Percentiles rank a stretch among this genome's conserved stretches.
Conservation (phyloP, 2,329 filamentous ascomycete genomes). For the Penicillium expansum region DNA sequence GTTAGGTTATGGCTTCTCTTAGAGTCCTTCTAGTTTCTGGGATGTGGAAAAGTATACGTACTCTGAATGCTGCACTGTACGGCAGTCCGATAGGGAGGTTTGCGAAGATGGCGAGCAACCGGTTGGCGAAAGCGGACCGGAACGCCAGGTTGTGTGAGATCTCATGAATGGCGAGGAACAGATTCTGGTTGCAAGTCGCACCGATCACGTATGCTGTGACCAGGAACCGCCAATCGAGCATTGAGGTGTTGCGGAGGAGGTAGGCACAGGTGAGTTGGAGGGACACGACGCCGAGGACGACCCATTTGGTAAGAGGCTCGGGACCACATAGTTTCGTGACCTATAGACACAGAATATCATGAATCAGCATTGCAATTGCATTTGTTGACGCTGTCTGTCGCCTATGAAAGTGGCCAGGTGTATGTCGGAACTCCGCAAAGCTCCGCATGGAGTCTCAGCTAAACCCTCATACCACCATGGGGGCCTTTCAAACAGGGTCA, state of each 20-base stretch:
- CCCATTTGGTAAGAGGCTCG: slow-evolving; percentile 92
- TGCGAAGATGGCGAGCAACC: slow-evolving; percentile 84
- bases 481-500: background rate
- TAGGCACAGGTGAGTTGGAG: slow-evolving; percentile 78
- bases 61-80: slow-evolving; percentile 92
- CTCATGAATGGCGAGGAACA: slow-evolving; percentile 97
- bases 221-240: slow-evolving; percentile 83
- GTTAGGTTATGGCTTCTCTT: slow-evolving; percentile 7
- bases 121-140: slow-evolving; percentile 73
- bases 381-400: background rate
- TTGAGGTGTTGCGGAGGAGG: slow-evolving; percentile 69
- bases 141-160: slow-evolving; percentile 98
- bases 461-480: background rate
- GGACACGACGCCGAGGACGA: slow-evolving; percentile 77
- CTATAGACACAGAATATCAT: slow-evolving; percentile 46
- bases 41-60: slow-evolving; percentile 40
- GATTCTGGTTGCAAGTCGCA: slow-evolving; percentile 95
- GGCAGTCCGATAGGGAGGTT: slow-evolving; percentile 95
- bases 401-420: slow-evolving; percentile 7
- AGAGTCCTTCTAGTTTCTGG: background rate
- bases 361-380: slow-evolving; percentile 15
- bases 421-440: background rate
- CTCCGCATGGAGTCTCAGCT: slow-evolving; percentile 1
- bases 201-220: slow-evolving; percentile 85
- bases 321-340: slow-evolving; percentile 96